Evolutionary conservation across 768 basidiomycete species (phyloP), one percentile per base, ranked within the genome.

Genomic region (Boletus fagicola): DNA sequence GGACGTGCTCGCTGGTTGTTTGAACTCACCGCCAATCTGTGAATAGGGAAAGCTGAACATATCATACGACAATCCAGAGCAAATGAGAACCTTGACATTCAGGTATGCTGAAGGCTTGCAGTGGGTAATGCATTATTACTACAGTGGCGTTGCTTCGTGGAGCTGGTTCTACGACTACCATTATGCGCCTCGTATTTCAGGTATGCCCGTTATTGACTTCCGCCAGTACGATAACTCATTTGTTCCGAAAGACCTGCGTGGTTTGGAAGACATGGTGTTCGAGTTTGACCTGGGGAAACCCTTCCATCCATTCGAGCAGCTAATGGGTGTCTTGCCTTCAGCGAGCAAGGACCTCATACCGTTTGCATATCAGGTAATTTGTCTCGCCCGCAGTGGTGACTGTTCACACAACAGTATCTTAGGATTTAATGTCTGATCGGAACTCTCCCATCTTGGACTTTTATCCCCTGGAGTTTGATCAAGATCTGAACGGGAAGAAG

Each of bases 71-170:
- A 73, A 88, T 63, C 80, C 84, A 6, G 77, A 87, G 60, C 78
- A 83, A 50, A 83, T 94, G 79, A 77, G 80, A 26, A 78, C 85
- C 48, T 76, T 99, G 53, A 79, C 83, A 13, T 94, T 80, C 67
- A 82, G 84, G 56, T 99, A 97, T 70, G 83, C 92, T 18, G 92
- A 98, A 69, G 97, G 97, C 1, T 74, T 99, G 59, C 97, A 99
- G 68, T 98, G 96, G 97, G 94, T 98, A 33, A 91, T 99, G 89
- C 90, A 94, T 68, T 99, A 99, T 72, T 99, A 99, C 71, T 98
- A 98, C 72, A 85, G 90, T 60, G 97, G 97, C 6, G 94, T 98
- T 18, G 90, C 94, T 6, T 95, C 93, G 16, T 99, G 97, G 97
- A 83, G 92, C 22, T 98, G 97, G 97, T 99, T 96, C 77, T 98